A percentile compares a stretch with the other conserved stretches of the same genome.
phyloP scores from a whole-genome alignment of 495 filamentous ascomycete genomes.

The Lophium mytilinum region DNA sequence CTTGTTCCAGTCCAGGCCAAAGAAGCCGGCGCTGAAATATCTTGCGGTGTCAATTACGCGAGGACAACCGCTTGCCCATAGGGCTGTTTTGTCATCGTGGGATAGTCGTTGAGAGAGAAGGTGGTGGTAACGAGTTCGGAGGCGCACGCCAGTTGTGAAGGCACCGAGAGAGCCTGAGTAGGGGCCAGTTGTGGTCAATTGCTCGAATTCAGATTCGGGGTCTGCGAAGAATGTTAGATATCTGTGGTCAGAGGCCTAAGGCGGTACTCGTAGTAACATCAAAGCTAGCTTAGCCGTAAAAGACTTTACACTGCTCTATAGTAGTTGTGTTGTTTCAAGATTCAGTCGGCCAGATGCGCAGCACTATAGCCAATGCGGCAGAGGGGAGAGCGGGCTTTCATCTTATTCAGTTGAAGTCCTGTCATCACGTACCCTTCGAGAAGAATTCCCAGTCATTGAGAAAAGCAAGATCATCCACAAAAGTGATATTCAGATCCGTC shows the following conservation, averaged over 20 bases:
- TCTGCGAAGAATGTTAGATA: background rate
- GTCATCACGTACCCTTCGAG: conserved; percentile 30
- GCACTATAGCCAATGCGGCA: no score
- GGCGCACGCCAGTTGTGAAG: conserved; percentile 50
- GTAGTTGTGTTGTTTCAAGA: no score
- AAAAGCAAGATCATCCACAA: conserved; percentile 47
- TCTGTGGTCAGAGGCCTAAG: no score
- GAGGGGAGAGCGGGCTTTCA: no score
- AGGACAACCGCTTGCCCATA: conserved; percentile 51
- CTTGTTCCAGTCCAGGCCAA: conserved; percentile 44
- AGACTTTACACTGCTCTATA: no score
- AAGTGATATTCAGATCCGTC: conserved; percentile 32
- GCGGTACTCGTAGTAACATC: background rate
- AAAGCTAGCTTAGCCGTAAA: no score
- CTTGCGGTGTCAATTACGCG: conserved; percentile 52
- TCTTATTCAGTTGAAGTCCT: no score
- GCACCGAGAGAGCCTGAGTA: conserved; percentile 48
- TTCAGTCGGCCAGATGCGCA: no score
- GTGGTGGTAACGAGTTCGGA: conserved; percentile 46
- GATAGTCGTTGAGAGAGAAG: conserved; percentile 28
- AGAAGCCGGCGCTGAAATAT: conserved; percentile 50
- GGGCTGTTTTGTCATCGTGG: conserved; percentile 19
- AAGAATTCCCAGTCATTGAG: conserved; percentile 52
- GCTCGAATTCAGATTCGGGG: conserved; percentile 38
- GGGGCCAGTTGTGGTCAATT: conserved; percentile 51